These are phyloP conservation scores for Zalaria obscura DNA, from an alignment of 2,329 filamentous ascomycete species.

Conservation along the genomic window DNA sequence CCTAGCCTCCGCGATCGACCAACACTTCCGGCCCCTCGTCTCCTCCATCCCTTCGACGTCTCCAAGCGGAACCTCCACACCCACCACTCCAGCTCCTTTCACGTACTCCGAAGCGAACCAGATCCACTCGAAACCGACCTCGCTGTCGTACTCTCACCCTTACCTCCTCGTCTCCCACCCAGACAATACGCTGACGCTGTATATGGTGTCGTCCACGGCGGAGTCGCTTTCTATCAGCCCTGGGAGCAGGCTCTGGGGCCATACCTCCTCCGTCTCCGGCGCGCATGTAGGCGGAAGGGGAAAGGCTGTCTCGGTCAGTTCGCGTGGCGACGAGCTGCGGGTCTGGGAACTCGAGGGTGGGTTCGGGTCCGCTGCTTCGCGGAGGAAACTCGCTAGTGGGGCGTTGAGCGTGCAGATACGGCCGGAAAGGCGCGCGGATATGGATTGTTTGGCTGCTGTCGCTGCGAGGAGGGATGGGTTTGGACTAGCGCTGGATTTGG, in stretches of 20 bases:
- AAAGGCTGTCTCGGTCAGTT: constrained; percentile 81
- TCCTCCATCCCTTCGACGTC: constrained; percentile 5
- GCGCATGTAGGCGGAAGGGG: constrained; percentile 73
- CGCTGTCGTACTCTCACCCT: constrained; percentile 52
- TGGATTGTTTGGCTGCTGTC: constrained; percentile 9
- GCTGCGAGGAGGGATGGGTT: constrained; percentile 18
- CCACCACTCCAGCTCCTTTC: constrained; percentile 4
- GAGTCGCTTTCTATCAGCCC: constrained; percentile 52
- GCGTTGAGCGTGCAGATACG: constrained; percentile 40
- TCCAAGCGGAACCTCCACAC: constrained; percentile 9
- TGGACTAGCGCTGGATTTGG: constrained; percentile 17
- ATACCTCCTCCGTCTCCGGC: constrained; percentile 77
- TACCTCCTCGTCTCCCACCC: constrained; percentile 73
- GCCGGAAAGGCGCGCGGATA: constrained; percentile 10
- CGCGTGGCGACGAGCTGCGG: constrained; percentile 51
- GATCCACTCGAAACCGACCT: constrained; percentile 28
- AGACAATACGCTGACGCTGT: constrained; percentile 76
- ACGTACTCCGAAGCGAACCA: constrained; percentile 12
- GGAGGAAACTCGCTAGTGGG: constrained; percentile 26
- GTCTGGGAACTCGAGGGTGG: constrained; percentile 83
- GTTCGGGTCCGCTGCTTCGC: constrained; percentile 30
- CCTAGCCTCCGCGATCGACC: constrained; percentile 34
- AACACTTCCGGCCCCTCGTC: constrained; percentile 27
- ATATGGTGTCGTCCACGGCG: constrained; percentile 63
- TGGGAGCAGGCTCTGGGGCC: constrained; percentile 72